phyloP scores from a whole-genome alignment of 31 red algal genomes.

The Asparagopsis taxiformis region DNA sequence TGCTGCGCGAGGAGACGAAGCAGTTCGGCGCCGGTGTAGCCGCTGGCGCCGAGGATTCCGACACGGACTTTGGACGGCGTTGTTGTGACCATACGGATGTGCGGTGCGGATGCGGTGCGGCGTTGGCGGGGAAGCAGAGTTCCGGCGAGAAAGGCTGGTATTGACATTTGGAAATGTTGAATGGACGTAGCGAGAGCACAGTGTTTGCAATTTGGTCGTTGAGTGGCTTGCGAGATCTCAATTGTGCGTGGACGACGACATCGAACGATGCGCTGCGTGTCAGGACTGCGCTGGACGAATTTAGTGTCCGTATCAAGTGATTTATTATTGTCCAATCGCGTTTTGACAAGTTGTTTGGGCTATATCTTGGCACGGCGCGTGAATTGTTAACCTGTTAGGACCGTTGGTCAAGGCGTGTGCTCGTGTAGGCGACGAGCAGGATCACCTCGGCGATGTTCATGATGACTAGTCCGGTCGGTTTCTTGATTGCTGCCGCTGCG shows the following conservation, averaged over 20 bases:
- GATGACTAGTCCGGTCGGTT: background rate
- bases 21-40: constrained; percentile 95
- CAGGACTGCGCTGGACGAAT: too few relatives aligned
- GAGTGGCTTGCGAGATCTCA: too few relatives aligned
- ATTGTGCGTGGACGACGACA: too few relatives aligned
- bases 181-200: background rate
- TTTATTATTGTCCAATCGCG: too few relatives aligned
- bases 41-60: constrained; percentile 88
- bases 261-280: too few relatives aligned
- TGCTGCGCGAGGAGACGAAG: constrained; percentile 79
- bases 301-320: too few relatives aligned
- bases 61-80: constrained; percentile 36
- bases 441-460: background rate
- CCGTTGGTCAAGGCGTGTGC: too few relatives aligned
- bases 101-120: background rate
- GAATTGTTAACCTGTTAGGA: too few relatives aligned
- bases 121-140: background rate
- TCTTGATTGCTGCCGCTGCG: background rate
- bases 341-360: too few relatives aligned
- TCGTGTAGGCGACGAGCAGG: background rate
- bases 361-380: too few relatives aligned
- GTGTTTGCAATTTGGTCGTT: too few relatives aligned
- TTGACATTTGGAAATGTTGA: background rate
- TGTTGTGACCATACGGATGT: background rate
- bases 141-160: background rate